Evolutionary conservation across 768 basidiomycete genomes (phyloP).

Genomic region (Boletus huronensis): DNA sequence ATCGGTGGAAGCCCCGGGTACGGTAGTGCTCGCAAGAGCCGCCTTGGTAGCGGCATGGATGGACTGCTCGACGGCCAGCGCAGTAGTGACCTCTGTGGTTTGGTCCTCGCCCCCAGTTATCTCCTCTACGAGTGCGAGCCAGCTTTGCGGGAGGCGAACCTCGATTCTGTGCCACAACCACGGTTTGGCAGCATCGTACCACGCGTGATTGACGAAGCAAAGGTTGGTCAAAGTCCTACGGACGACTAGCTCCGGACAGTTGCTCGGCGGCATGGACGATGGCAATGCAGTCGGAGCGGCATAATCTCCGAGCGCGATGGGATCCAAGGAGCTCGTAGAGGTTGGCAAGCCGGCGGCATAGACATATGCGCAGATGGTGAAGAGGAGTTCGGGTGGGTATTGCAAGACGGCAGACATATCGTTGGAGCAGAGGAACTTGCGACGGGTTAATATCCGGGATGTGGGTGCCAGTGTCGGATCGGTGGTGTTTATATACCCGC

Average conservation of each 20-base stretch:
- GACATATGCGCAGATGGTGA: constrained; percentile 68
- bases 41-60: constrained; percentile 64
- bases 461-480: background rate
- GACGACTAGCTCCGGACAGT: constrained; percentile 65
- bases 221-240: constrained; percentile 66
- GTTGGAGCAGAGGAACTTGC: background rate
- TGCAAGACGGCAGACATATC: constrained; percentile 33
- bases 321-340: constrained; percentile 60
- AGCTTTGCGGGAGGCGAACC: constrained; percentile 78
- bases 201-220: constrained; percentile 72
- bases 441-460: background rate
- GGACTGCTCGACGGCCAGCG: constrained; percentile 59
- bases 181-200: constrained; percentile 81
- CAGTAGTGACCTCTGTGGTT: constrained; percentile 48
- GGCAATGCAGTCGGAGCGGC: constrained; percentile 59
- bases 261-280: constrained; percentile 66
- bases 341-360: constrained; percentile 62
- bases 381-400: constrained; percentile 71
- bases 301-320: constrained; percentile 47
- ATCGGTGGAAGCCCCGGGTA: constrained; percentile 34
- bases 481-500: background rate
- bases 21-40: constrained; percentile 47
- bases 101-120: constrained; percentile 68
- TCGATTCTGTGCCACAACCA: constrained; percentile 86
- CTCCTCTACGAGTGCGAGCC: constrained; percentile 79